These are phyloP conservation scores for Sugiyamaella xylanicola DNA, from an alignment of 1,139 yeast species.

Conservation along the genomic window DNA sequence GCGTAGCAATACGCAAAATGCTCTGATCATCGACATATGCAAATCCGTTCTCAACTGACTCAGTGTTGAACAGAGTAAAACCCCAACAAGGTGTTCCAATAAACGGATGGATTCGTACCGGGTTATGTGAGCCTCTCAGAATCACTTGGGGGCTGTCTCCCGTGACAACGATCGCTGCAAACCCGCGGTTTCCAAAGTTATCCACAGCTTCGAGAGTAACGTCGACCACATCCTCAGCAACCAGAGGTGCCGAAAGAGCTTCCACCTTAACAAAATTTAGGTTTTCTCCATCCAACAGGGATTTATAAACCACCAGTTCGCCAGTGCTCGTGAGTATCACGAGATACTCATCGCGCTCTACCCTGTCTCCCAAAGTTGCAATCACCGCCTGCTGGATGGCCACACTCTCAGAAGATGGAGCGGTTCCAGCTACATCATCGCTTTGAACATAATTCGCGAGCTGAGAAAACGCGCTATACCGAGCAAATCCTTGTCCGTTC, in stretches of 20 bases:
- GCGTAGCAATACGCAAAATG: slow-evolving; percentile 46
- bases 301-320: slow-evolving; percentile 68
- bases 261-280: slow-evolving; percentile 32
- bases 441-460: slow-evolving; percentile 3
- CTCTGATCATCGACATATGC: slow-evolving; percentile 73
- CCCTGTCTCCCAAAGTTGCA: slow-evolving; percentile 57
- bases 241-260: slow-evolving; percentile 9
- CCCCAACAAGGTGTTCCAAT: slow-evolving; percentile 54
- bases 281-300: slow-evolving; percentile 50
- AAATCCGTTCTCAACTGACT: slow-evolving; percentile 52
- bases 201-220: slow-evolving; percentile 20
- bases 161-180: slow-evolving; percentile 66
- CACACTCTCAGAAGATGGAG: slow-evolving; percentile 3
- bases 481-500: slow-evolving; percentile 7
- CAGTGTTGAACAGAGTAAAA: slow-evolving; percentile 38
- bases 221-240: slow-evolving; percentile 8
- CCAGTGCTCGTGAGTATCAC: slow-evolving; percentile 78
- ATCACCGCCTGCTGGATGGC: slow-evolving; percentile 22
- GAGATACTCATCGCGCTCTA: slow-evolving; percentile 57
- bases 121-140: slow-evolving; percentile 62
- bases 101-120: slow-evolving; percentile 69
- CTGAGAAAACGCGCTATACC: slow-evolving; percentile 16
- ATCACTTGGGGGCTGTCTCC: slow-evolving; percentile 76
- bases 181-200: slow-evolving; percentile 48
- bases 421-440: not conserved